These are phyloP conservation scores for Sarocladiaceae sp. DNA, from an alignment of 2,329 filamentous ascomycete genomes.

Conservation along the genomic window DNA sequence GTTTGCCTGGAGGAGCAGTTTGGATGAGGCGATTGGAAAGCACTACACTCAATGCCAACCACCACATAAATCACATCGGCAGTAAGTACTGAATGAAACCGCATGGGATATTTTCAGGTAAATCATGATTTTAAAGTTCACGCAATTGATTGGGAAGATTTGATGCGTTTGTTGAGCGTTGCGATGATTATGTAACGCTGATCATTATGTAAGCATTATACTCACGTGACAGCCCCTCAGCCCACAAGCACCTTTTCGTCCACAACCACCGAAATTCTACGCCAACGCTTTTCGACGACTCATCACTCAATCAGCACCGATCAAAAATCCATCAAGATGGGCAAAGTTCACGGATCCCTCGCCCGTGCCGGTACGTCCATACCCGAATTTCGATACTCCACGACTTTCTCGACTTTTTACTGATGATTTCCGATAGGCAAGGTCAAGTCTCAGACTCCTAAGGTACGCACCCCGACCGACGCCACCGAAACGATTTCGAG, in stretches of 20 bases:
- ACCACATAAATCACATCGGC: too few relatives aligned
- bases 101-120: too few relatives aligned
- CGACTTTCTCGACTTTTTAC: conserved; percentile 15
- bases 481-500: conserved; percentile 15
- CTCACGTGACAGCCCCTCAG: conserved; percentile 31
- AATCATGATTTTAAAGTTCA: too few relatives aligned
- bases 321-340: conserved; percentile 59
- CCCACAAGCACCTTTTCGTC: conserved; percentile 6
- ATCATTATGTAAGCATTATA: neutral
- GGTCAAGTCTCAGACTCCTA: conserved; percentile 95
- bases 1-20: too few relatives aligned
- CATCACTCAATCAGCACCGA: conserved; percentile 32
- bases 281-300: conserved; percentile 19
- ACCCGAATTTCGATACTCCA: neutral
- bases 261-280: conserved; percentile 6
- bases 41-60: too few relatives aligned
- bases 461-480: conserved; percentile 53
- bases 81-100: too few relatives aligned
- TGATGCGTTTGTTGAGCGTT: too few relatives aligned
- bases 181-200: neutral
- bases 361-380: conserved; percentile 65
- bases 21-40: too few relatives aligned
- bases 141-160: too few relatives aligned
- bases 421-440: conserved; percentile 73
- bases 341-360: conserved; percentile 92